Percentiles rank a stretch among this genome's conserved stretches.
Evolutionary conservation across 306 rosid species (phyloP).

Genomic region (Dalbergia cochinchinensis): DNA sequence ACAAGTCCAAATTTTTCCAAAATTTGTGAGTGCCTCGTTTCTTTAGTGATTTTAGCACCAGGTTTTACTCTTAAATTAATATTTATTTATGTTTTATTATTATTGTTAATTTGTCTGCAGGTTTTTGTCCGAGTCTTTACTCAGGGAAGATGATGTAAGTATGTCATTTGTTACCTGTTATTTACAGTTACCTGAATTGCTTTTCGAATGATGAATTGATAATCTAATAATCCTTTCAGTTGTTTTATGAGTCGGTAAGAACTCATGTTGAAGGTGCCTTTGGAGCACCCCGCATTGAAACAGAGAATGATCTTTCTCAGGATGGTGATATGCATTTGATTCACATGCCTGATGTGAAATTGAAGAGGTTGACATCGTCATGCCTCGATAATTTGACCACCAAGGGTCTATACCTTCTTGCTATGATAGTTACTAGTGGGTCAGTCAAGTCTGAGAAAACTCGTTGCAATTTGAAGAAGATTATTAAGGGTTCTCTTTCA

Average conservation of each 20-base stretch:
- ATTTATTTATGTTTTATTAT: background rate
- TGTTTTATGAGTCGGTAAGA: slow-evolving; percentile 72
- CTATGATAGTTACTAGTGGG: slow-evolving; percentile 58
- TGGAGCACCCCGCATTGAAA: slow-evolving; percentile 53
- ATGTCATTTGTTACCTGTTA: slow-evolving; percentile 29
- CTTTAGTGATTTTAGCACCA: slow-evolving; percentile 22
- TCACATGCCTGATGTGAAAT: slow-evolving; percentile 35
- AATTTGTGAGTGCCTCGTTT: slow-evolving; percentile 42
- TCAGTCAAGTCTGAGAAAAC: slow-evolving; percentile 61
- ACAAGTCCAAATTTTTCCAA: slow-evolving; percentile 48
- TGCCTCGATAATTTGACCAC: slow-evolving; percentile 70
- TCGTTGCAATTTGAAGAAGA: slow-evolving; percentile 67
- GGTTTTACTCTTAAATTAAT: background rate
- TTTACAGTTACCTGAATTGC: slow-evolving; percentile 6
- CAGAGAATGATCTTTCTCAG: slow-evolving; percentile 43
- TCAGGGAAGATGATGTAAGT: slow-evolving; percentile 88
- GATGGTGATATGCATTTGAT: slow-evolving; percentile 53
- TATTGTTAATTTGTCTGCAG: slow-evolving; percentile 25
- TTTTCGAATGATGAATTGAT: slow-evolving; percentile 38
- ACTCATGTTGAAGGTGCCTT: slow-evolving; percentile 61
- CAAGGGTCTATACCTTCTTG: slow-evolving; percentile 71
- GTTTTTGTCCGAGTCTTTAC: slow-evolving; percentile 68
- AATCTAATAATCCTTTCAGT: slow-evolving; percentile 54
- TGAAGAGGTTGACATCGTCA: slow-evolving; percentile 50
- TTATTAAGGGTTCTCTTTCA: slow-evolving; percentile 60